Evolutionary conservation across 2,329 filamentous ascomycete genomes (phyloP), one percentile per base, ranked within the genome.

Genomic region (Tolypocladium cylindrosporum): DNA sequence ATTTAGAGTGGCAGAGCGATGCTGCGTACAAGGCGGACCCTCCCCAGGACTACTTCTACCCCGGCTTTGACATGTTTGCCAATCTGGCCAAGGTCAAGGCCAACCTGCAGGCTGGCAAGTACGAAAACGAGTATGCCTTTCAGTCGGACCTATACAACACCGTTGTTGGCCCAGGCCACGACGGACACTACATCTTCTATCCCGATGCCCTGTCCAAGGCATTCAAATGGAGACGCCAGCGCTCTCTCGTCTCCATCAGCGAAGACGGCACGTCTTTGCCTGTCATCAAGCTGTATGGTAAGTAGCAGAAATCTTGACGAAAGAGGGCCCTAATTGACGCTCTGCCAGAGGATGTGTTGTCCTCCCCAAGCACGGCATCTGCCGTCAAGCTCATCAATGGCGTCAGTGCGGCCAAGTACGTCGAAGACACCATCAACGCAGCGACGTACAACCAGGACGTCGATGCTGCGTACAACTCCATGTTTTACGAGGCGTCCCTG

Each of bases 141-240:
- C 78, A 83, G 63, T 61, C 72, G 9, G 80, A 81, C 36, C 72
- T 89, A 2, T 79, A 80, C 58, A 69, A 75, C 41, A 69, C 82
- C 9, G 74, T 85, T 41, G 64, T 65, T 41, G 75, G 76, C 31
- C 56, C 58, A 6, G 80, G 82, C 4, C 84, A 88, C 62, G 86
- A 90, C 65, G 84, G 85, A 1, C 87, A 90, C 65, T 84, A 87
- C 55, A 71, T 59, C 48, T 56, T 64, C 4, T 61, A 59, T 39
- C 57, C 59, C 36, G 63, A 64, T 57, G 53, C 60, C 31, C 34
- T 64, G 8, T 27, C 53, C 2, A 58, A 42, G 16, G 58, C 58
- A 14, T 61, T 64, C 53, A 54, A 40, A 16, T 64, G 55, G 54
- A 58, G 11, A 21, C 62, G 62, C 8, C 51, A 54, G 41, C 42